Evolutionary conservation across 345 rosid genomes (phyloP).

Genomic region (Nephelium lappaceum): DNA sequence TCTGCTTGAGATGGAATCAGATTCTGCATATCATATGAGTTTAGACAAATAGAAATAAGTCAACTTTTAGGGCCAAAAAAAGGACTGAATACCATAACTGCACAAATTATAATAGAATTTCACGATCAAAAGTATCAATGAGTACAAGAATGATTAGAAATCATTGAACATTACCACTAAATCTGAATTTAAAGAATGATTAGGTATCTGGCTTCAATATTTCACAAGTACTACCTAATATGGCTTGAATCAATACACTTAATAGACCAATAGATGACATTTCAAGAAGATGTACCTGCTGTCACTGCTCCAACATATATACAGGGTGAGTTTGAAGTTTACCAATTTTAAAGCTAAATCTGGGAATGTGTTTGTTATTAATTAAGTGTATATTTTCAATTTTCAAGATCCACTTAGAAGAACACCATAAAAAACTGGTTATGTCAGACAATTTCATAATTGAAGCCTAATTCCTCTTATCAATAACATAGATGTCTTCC

Average conservation of each 20-base stretch:
- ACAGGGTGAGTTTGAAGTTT: background rate
- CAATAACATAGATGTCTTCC: background rate
- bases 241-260: background rate
- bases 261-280: background rate
- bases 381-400: background rate
- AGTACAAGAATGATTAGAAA: background rate
- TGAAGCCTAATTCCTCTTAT: background rate
- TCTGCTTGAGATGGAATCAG: constrained; percentile 24
- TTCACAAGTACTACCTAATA: constrained; percentile 6
- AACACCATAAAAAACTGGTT: background rate
- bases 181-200: background rate
- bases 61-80: background rate
- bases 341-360: background rate
- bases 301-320: background rate
- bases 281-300: background rate
- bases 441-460: background rate
- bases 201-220: constrained; percentile 3
- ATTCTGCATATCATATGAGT: constrained; percentile 37
- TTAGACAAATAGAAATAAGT: constrained; percentile 4
- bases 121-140: background rate
- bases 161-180: background rate
- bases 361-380: background rate
- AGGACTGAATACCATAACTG: background rate
- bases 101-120: background rate
- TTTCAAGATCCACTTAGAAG: background rate